These are phyloP conservation scores for Diaporthe capsici DNA, from an alignment of 2,329 filamentous ascomycete species.

Conservation along the genomic window DNA sequence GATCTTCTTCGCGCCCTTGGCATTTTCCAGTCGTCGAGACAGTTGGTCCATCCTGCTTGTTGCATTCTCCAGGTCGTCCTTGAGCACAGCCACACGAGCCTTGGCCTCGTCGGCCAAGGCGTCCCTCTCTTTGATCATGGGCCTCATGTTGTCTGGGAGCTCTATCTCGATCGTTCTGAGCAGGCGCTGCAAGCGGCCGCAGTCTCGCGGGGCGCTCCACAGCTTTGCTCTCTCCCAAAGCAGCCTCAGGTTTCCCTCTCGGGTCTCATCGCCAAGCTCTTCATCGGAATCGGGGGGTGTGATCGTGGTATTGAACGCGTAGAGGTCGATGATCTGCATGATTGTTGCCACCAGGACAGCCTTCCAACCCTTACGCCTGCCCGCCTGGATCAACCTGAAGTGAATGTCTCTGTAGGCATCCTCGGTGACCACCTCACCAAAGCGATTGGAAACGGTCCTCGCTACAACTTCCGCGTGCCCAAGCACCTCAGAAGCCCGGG, in stretches of 20 bases:
- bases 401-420: background rate
- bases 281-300: background rate
- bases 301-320: background rate
- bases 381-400: background rate
- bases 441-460: background rate
- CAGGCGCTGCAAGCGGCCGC: background rate
- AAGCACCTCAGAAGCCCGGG: background rate
- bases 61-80: background rate
- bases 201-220: background rate
- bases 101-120: background rate
- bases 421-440: background rate
- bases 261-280: background rate
- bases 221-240: background rate
- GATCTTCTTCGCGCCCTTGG: background rate
- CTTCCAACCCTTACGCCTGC: background rate
- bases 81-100: background rate
- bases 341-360: background rate
- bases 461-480: background rate
- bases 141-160: background rate
- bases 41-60: background rate
- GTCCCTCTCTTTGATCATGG: background rate
- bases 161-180: background rate
- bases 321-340: background rate
- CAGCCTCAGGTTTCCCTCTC: background rate
- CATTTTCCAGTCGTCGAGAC: background rate